Evolutionary conservation across 2,329 filamentous ascomycete species (phyloP).

Genomic region (Rhynchosporium graminicola): DNA sequence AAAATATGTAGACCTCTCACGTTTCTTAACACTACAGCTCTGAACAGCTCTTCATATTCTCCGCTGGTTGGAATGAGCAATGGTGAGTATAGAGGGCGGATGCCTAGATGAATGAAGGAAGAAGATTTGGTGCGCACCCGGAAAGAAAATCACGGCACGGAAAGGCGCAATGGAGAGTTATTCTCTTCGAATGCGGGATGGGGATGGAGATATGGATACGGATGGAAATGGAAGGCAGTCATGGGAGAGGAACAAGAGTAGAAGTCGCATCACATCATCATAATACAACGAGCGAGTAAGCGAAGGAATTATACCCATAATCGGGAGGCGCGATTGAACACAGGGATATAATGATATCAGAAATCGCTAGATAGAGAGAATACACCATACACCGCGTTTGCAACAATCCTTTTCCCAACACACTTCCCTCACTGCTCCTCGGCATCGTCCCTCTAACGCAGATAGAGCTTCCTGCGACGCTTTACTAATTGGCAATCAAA

Average conservation of each 20-base stretch:
- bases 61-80: constrained; percentile 22
- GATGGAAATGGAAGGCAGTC: background rate
- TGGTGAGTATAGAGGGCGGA: constrained; percentile 2
- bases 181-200: background rate
- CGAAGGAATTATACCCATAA: constrained; percentile 5
- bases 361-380: background rate
- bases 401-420: background rate
- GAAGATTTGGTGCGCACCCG: background rate
- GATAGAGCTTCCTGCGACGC: too few species aligned
- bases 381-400: background rate
- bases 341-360: background rate
- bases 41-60: constrained; percentile 16
- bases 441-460: too few species aligned
- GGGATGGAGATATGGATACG: background rate
- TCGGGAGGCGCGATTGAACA: background rate
- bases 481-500: too few species aligned
- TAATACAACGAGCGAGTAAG: constrained; percentile 6
- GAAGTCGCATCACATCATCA: background rate
- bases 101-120: background rate
- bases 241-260: background rate
- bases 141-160: background rate
- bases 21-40: background rate
- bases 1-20: constrained; percentile 15
- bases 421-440: too few species aligned
- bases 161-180: constrained; percentile 9